Base-by-base conservation (phyloP, 2,329 filamentous ascomycete genomes). In the Ampelomyces quisqualis region DNA sequence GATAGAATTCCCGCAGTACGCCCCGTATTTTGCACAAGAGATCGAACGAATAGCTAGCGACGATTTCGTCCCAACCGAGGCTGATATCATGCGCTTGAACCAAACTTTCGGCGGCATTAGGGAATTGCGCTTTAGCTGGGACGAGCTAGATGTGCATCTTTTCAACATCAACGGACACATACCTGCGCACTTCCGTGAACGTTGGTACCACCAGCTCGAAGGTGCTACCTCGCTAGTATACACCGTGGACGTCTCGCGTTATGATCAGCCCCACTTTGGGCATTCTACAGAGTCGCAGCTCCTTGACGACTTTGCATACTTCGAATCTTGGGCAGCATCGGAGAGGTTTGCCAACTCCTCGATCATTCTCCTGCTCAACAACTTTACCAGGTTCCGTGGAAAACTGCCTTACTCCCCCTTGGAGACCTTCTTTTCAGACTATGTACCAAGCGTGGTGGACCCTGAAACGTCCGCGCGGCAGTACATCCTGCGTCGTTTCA, bases 191-290 rank as follows among this genome's bases (percentile, higher is more conserved):
- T 65, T 67, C 41, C 55, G 57, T 6, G 62, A 60, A 21, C 62
- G 63, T 21, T 67, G 64, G 64, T 60, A 64, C 40, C 64, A 67
- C 29, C 64, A 67, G 34, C 58, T 67, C 37, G 64, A 67, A 36
- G 57, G 55, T 17, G 57, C 57, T 1, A 58, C 64, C 0, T 54
- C 64, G 1, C 47, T 67, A 10, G 47, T 67, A 32, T 67, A 62
- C 42, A 60, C 57, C 2, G 55, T 66, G 22, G 63, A 67, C 31
- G 54, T 67, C 0, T 60, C 58, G 2, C 50, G 53, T 4, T 67
- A 67, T 49, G 63, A 67, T 41, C 57, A 57, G 1, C 60, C 61
- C 2, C 62, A 55, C 35, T 46, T 56, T 2, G 57, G 57, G 2
- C 55, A 60, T 11, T 37, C 57, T 5, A 51, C 48, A 4, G 54